phyloP scores from a whole-genome alignment of 2,329 filamentous ascomycete species.

The Fusarium luffae region DNA sequence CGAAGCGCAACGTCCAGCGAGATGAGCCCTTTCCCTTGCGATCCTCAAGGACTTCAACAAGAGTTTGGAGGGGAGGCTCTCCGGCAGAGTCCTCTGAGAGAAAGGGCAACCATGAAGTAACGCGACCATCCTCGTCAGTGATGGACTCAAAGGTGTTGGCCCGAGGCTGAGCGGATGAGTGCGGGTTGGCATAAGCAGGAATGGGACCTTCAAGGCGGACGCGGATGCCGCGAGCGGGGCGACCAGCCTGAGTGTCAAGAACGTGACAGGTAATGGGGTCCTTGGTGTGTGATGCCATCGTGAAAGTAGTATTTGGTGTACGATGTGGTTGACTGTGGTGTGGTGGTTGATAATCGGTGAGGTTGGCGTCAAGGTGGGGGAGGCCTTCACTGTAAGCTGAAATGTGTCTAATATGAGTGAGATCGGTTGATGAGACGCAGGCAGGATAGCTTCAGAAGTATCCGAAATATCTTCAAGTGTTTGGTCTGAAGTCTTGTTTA shows the following conservation, averaged over 20 bases:
- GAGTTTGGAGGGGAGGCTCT: slow-evolving; percentile 67
- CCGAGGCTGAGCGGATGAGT: slow-evolving; percentile 35
- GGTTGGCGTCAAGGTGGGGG: slow-evolving; percentile 34
- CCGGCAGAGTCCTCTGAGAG: slow-evolving; percentile 61
- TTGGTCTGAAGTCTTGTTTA: not conserved
- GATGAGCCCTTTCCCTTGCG: slow-evolving; percentile 57
- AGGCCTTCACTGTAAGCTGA: not conserved
- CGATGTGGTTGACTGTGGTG: slow-evolving; percentile 18
- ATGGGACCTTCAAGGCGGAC: slow-evolving; percentile 70
- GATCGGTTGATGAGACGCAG: not conserved
- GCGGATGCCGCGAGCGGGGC: slow-evolving; percentile 72
- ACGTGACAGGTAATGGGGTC: slow-evolving; percentile 87
- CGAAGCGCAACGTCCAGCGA: slow-evolving; percentile 77
- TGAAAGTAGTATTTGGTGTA: slow-evolving; percentile 7
- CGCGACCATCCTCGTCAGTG: slow-evolving; percentile 81
- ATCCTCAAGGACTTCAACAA: slow-evolving; percentile 65
- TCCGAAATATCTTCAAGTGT: not conserved
- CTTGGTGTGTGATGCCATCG: slow-evolving; percentile 51
- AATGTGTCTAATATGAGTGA: not conserved
- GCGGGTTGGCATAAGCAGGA: slow-evolving; percentile 45
- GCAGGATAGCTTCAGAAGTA: not conserved
- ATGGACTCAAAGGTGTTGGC: slow-evolving; percentile 69
- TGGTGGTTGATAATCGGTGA: slow-evolving; percentile 15
- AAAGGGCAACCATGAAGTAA: slow-evolving; percentile 74
- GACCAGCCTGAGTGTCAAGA: slow-evolving; percentile 82